Base-by-base conservation (phyloP, 2,329 filamentous ascomycete species). In the Raffaelea ambrosiae region DNA sequence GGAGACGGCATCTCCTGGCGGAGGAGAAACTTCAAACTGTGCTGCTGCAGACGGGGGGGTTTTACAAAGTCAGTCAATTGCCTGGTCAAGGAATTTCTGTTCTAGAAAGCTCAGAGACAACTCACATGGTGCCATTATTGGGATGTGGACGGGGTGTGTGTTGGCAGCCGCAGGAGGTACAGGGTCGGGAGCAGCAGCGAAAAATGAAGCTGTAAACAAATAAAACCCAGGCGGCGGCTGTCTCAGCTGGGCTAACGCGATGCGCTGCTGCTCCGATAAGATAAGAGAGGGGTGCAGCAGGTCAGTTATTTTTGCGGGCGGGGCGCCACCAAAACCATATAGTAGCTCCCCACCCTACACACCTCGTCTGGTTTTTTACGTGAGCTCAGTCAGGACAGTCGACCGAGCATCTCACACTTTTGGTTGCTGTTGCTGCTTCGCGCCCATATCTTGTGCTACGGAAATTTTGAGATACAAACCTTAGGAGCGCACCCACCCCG, bases 1-100 rank as follows among this genome's bases (percentile, higher is more conserved):
- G 43, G 91, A 95, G 59, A 97, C 85, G 58, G 86, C 87, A 67
- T 98, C 93, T 57, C 77, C 78, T 11, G 93, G 93, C 42, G 89
- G 83, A 58, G 88, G 80, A 51, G 82, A 76, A 60, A 96, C 78
- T 66, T 93, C 85, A 69, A 87, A 90, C 46, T 56, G 54, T 22
- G 50, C 47, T 31, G 51, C 35, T 43, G 43, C 13, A 18, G 21
- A 36, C n/a, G n/a, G n/a, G n/a, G n/a, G n/a, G n/a, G n/a, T n/a
- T n/a, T n/a, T n/a, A 31, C 14, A 4, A 22, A 23, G n/a, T n/a
- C 5, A 21, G 39, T 3, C 20, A 8, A 7, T 19, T 11, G 16
- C 19, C 3, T 8, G 1, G n/a, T 4, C 35, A n/a, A 41, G 14
- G 14, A 19, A 20, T n/a, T n/a, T n/a, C n/a, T n/a, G n/a, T n/a